Conservation (phyloP, 2,329 filamentous ascomycete genomes). For the Epichloe baconii region DNA sequence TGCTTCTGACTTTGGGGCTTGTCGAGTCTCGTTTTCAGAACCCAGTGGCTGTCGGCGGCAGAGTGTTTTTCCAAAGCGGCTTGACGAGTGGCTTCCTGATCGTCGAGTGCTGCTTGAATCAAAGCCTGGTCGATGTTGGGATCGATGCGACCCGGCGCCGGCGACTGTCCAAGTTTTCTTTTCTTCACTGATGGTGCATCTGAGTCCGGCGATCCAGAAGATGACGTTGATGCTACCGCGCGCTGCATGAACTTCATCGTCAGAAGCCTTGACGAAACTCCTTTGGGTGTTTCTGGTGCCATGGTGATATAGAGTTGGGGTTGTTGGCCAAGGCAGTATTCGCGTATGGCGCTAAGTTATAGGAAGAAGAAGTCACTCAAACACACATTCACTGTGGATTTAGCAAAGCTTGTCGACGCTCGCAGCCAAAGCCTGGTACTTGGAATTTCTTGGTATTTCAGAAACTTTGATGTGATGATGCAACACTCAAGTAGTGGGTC, state of each 20-base stretch:
- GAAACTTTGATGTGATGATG: background rate
- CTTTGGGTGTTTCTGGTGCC: conserved; percentile 42
- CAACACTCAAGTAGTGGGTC: background rate
- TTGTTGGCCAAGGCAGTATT: too few relatives aligned
- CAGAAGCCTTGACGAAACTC: conserved; percentile 75
- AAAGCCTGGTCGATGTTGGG: conserved; percentile 41
- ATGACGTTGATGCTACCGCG: conserved; percentile 49
- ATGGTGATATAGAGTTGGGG: conserved; percentile 15
- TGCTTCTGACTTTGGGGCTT: conserved; percentile 14
- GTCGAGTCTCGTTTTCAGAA: conserved; percentile 39
- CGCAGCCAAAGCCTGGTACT: background rate
- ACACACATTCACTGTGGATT: too few relatives aligned
- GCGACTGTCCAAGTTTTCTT: conserved; percentile 34
- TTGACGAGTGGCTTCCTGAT: conserved; percentile 53
- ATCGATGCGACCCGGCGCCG: conserved; percentile 24
- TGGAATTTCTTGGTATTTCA: background rate
- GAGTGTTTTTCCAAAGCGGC: conserved; percentile 48
- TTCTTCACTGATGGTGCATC: conserved; percentile 48
- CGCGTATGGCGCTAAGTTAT: background rate
- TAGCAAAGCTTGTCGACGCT: background rate
- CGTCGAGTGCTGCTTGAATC: conserved; percentile 49
- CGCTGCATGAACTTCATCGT: conserved; percentile 99
- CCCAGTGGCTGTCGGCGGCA: conserved; percentile 63
- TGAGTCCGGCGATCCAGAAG: conserved; percentile 29
- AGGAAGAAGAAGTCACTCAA: background rate